These are phyloP conservation scores for Penicillium polonicum DNA, from an alignment of 2,329 filamentous ascomycete genomes.

Conservation along the genomic window DNA sequence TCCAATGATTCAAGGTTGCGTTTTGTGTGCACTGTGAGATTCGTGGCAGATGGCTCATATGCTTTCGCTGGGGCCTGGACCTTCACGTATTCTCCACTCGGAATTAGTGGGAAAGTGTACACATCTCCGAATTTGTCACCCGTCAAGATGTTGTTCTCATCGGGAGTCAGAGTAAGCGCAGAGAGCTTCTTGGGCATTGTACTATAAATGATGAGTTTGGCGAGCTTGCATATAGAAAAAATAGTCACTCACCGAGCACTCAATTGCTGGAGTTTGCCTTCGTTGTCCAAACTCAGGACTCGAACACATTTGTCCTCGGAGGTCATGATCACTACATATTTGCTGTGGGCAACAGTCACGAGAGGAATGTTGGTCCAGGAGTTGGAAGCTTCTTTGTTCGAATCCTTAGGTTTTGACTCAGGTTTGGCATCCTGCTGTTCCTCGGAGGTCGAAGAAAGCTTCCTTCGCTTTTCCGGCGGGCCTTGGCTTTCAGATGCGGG, in stretches of 20 bases:
- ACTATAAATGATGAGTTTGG: slow-evolving; percentile 46
- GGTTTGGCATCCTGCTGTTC: slow-evolving; percentile 18
- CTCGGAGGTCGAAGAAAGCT: slow-evolving; percentile 33
- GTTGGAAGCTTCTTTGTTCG: slow-evolving; percentile 22
- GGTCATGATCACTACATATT: slow-evolving; percentile 73
- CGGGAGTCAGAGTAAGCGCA: slow-evolving; percentile 67
- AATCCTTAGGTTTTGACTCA: slow-evolving; percentile 5
- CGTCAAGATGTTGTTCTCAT: slow-evolving; percentile 70
- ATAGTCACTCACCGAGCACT: slow-evolving; percentile 64
- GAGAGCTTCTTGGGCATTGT: slow-evolving; percentile 87
- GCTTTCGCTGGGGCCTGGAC: slow-evolving; percentile 29
- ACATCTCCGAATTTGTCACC: slow-evolving; percentile 98
- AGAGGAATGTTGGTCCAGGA: slow-evolving; percentile 64
- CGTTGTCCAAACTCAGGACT: slow-evolving; percentile 68
- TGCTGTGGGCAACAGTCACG: slow-evolving; percentile 59
- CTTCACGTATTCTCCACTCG: slow-evolving; percentile 37
- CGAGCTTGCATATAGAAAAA: neutral
- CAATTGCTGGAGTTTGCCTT: slow-evolving; percentile 63
- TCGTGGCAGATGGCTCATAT: slow-evolving; percentile 55
- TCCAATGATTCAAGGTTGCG: slow-evolving; percentile 59
- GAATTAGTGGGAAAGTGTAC: slow-evolving; percentile 76
- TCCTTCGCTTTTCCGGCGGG: slow-evolving; percentile 48
- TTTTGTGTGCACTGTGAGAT: slow-evolving; percentile 61
- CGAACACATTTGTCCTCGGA: slow-evolving; percentile 89
- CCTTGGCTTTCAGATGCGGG: slow-evolving; percentile 31